These are phyloP conservation scores for Trichosporon sp. DNA, from an alignment of 1,284 basidiomycete genomes.

Conservation along the genomic window DNA sequence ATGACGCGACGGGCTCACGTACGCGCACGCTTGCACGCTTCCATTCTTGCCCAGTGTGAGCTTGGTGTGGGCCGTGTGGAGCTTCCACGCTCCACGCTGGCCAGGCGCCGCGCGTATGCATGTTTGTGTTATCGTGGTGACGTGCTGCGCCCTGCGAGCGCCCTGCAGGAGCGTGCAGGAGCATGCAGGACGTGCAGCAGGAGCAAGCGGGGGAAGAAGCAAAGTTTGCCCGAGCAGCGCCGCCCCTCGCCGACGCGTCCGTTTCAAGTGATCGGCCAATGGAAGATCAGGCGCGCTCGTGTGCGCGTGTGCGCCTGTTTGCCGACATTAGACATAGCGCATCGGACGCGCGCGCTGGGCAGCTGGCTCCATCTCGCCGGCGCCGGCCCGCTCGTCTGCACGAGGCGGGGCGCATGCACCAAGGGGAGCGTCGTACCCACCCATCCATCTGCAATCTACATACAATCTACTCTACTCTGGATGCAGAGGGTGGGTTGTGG, in stretches of 20 bases:
- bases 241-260: neutral
- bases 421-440: neutral
- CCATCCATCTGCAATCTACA: no score
- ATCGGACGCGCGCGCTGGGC: neutral
- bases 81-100: neutral
- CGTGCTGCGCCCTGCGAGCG: neutral
- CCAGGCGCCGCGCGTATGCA: neutral
- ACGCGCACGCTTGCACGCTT: no score
- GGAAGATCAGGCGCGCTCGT: neutral
- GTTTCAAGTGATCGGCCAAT: neutral
- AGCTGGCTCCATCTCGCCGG: no score
- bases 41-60: no score
- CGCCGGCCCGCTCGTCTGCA: no score
- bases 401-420: no score
- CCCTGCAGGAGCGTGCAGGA: neutral
- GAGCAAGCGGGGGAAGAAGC: neutral
- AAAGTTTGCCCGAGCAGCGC: neutral
- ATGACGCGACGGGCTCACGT: neutral
- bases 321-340: neutral
- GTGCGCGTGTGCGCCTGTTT: neutral
- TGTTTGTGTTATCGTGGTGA: neutral
- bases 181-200: neutral
- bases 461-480: no score
- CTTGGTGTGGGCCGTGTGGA: no score
- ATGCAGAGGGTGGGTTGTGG: neutral